Evolutionary conservation across 2,329 filamentous ascomycete species (phyloP).

Genomic region (Trichoderma koningiopsis): DNA sequence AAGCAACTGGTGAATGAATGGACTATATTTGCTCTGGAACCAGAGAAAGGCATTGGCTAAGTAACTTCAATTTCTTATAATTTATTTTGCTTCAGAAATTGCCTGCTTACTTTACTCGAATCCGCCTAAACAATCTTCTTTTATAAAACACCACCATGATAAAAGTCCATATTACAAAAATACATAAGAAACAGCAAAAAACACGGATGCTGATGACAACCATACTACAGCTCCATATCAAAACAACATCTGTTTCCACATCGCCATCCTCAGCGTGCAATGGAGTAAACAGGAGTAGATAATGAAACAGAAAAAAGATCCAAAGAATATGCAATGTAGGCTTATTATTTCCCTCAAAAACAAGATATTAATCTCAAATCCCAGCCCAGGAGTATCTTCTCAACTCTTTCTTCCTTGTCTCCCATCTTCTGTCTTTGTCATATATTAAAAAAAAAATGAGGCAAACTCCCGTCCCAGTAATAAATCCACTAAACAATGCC

Average conservation of each 20-base stretch:
- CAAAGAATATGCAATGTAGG: neutral
- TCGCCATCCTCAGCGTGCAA: neutral
- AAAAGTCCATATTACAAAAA: neutral
- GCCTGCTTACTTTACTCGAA: neutral
- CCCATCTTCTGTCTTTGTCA: slow-evolving; percentile 4
- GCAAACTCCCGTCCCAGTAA: neutral
- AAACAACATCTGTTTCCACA: neutral
- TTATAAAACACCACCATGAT: neutral
- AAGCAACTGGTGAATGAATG: neutral
- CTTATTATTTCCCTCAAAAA: slow-evolving; percentile 12
- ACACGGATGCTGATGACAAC: neutral
- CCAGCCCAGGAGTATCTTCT: neutral
- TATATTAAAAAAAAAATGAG: neutral
- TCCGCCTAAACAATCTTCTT: neutral
- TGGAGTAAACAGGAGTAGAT: neutral
- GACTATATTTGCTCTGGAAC: neutral
- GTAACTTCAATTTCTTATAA: too few species aligned
- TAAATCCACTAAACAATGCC: slow-evolving; percentile 19
- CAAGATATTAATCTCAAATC: slow-evolving; percentile 19
- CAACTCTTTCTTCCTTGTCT: slow-evolving; percentile 7
- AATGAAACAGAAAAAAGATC: neutral
- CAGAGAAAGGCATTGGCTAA: neutral
- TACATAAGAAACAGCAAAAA: neutral
- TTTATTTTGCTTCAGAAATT: neutral
- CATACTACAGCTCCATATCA: neutral